A percentile compares a stretch with the other conserved stretches of the same genome.
phyloP scores from a whole-genome alignment of 441 rosid species.

The Metrosideros polymorpha region DNA sequence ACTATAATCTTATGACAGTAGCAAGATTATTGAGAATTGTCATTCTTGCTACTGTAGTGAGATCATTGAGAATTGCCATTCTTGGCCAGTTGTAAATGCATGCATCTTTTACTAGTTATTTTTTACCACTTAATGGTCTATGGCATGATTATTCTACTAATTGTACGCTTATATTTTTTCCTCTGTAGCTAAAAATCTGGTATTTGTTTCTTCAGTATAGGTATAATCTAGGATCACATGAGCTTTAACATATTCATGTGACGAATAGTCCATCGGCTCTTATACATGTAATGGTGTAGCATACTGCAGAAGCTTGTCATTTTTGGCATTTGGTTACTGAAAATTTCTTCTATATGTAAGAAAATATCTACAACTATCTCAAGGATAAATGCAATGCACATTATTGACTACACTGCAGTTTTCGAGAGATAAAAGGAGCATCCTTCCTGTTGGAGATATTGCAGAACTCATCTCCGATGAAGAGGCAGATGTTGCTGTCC shows the following conservation, averaged over 20 bases:
- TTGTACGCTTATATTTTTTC: neutral
- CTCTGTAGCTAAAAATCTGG: neutral
- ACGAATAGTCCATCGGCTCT: neutral
- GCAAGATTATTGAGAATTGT: neutral
- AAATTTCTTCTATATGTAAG: neutral
- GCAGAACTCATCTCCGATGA: conserved; percentile 67
- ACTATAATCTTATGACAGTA: neutral
- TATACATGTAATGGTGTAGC: neutral
- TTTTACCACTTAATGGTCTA: neutral
- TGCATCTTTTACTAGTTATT: neutral
- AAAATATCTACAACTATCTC: neutral
- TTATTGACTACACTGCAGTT: conserved; percentile 37
- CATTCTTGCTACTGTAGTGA: neutral
- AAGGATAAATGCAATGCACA: neutral
- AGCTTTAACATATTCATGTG: neutral
- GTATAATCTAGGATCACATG: neutral
- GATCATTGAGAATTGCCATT: neutral
- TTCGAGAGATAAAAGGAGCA: conserved; percentile 85
- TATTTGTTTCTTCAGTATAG: neutral
- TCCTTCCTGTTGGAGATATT: conserved; percentile 88
- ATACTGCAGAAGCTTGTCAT: neutral
- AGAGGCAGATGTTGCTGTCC: conserved; percentile 86
- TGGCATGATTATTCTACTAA: neutral
- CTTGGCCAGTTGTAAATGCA: neutral
- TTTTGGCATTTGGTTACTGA: neutral